A percentile compares a stretch with the other conserved stretches of the same genome.
Conservation (phyloP, 2,329 filamentous ascomycete species). For the Diaporthe helianthi region DNA sequence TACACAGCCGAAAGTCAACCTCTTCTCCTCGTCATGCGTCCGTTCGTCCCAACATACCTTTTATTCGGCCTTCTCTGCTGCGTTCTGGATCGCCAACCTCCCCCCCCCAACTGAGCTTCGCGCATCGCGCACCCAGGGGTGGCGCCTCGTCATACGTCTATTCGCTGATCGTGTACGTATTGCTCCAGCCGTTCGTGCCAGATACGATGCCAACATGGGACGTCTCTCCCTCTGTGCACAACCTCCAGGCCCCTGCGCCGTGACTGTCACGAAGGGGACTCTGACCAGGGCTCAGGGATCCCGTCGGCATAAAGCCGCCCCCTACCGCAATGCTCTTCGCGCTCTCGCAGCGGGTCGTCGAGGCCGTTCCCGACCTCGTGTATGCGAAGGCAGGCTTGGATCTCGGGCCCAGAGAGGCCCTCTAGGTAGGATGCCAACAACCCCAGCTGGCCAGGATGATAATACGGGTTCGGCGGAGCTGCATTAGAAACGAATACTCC, state of each 20-base stretch:
- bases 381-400: slow-evolving; percentile 46
- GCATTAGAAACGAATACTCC: slow-evolving; percentile 36
- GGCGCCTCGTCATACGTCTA: too few species aligned
- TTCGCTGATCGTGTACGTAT: too few species aligned
- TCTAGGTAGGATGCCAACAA: slow-evolving; percentile 46
- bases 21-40: slow-evolving; percentile 33
- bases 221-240: background rate
- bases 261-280: slow-evolving; percentile 44
- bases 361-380: slow-evolving; percentile 44
- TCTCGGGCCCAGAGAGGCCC: slow-evolving; percentile 45
- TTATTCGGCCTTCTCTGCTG: slow-evolving; percentile 37
- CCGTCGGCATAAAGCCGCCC: slow-evolving; percentile 38
- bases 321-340: slow-evolving; percentile 38
- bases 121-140: too few species aligned
- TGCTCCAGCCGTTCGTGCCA: slow-evolving; percentile 37
- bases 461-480: slow-evolving; percentile 47
- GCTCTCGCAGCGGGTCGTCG: slow-evolving; percentile 42
- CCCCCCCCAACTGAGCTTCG: too few species aligned
- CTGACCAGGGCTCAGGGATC: slow-evolving; percentile 47
- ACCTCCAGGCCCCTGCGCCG: slow-evolving; percentile 43
- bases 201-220: slow-evolving; percentile 38
- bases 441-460: slow-evolving; percentile 45
- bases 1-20: slow-evolving; percentile 23
- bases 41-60: slow-evolving; percentile 35
- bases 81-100: slow-evolving; percentile 19